Percentiles rank a stretch among this genome's conserved stretches.
Conservation (phyloP, 495 filamentous ascomycete species). For the Lindgomyces ingoldianus region DNA sequence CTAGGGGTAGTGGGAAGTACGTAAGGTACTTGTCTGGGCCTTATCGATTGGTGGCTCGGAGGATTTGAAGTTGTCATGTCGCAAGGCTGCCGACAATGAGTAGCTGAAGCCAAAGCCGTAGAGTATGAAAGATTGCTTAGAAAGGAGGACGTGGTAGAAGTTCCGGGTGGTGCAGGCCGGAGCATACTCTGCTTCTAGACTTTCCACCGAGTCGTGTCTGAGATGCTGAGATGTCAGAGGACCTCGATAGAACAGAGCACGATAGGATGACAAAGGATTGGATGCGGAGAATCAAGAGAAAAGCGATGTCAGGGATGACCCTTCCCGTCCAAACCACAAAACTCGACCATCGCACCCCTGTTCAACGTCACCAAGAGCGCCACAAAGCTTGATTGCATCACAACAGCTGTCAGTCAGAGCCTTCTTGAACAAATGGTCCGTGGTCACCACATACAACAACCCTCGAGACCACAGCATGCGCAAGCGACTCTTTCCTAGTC, state of each 20-base stretch:
- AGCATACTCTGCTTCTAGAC: no score
- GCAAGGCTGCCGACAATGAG: no score
- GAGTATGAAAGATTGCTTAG: not conserved
- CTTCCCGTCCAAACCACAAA: not conserved
- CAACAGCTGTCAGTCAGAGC: conserved; percentile 23
- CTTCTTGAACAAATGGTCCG: not conserved
- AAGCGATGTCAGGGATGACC: not conserved
- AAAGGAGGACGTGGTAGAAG: not conserved
- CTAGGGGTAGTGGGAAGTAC: not conserved
- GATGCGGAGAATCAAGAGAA: not conserved
- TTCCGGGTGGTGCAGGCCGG: no score
- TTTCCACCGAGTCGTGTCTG: no score
- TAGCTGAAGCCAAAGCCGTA: not conserved
- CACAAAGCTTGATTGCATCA: conserved; percentile 36
- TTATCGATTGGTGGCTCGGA: not conserved
- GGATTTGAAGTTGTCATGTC: no score
- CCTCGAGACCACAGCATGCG: not conserved
- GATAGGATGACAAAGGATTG: not conserved
- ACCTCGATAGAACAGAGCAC: not conserved
- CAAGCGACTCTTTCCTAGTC: not conserved
- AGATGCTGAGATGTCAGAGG: no score
- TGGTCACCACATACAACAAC: conserved; percentile 1
- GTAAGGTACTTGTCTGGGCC: no score
- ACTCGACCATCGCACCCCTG: not conserved
- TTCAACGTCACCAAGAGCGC: conserved; percentile 27